Evolutionary conservation across 768 basidiomycete genomes (phyloP), one percentile per base, ranked within the genome.

Genomic region (Pleurotus cornucopiae): DNA sequence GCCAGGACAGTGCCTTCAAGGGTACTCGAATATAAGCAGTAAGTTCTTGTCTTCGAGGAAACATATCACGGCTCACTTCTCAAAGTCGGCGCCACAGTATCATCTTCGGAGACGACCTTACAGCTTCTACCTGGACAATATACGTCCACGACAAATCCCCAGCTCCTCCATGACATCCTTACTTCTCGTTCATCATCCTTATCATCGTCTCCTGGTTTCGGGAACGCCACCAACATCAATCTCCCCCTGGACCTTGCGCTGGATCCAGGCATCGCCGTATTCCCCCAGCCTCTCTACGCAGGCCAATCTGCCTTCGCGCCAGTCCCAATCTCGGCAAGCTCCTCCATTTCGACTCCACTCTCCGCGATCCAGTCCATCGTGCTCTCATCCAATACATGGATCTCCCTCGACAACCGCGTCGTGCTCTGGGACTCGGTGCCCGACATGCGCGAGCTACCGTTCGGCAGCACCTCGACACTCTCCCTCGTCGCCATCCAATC

Each of bases 1-100:
- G 79, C 82, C 86, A 66, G 86, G 86, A 60, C 83, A 86, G 81
- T 87, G 85, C 71, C 70, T 87, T 46, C 76, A 86, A 64, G 85
- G 85, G 41, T 80, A 69, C 67, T 80, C 83, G 30, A 86, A 87
- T 60, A 81, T 77, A 12, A 78, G 83, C 60, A 68, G 83, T 79
- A 46, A 41, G 64, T 61, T 13, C 11, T 26, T 26, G 13, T 16
- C 56, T 39, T 30, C 18, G 16, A 20, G 4, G 56, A 34, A 9
- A 34, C 6, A 7, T 34, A 34, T 34, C 30, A 9, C 7, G 30
- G 30, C 30, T 34, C 30, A 34, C 6, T 7, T 34, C 30, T 11
- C 9, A 9, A 26, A 88, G 86, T 88, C 48, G 86, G 85, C 62
- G 79, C 76, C 48, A 78, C 74, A 25, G 59, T 87, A 61, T 83